Base-by-base conservation (phyloP, 169 alveolate genomes). In the Blepharisma undulans region DNA sequence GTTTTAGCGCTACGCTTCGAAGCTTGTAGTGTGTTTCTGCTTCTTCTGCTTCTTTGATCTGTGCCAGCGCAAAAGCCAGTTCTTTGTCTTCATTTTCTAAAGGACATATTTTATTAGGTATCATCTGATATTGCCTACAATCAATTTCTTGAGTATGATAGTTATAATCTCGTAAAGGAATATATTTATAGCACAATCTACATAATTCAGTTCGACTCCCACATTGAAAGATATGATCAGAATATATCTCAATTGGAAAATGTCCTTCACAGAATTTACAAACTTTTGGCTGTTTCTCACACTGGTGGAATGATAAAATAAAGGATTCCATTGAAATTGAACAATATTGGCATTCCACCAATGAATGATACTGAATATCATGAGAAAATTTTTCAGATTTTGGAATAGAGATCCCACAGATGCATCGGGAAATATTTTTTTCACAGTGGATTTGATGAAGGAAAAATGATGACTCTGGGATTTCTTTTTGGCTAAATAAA, bases 211-310 rank as follows among this genome's bases (percentile, higher is more conserved):
- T 82, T 59, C 89, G 72, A 4, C 78, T 36, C 10, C 78, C 25
- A 60, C 89, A 82, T 82, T 59, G 72, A 48, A 21, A 48, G 60
- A 82, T 22, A n/a, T 82, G 89, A 27, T 82, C 89, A 32, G 89
- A 34, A 60, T 32, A 82, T 72, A 32, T 72, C 2, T 82, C 89
- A 22, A 22, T 19, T 25, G 89, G 89, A 48, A 82, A 48, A 27
- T 82, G 33, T 18, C 61, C 89, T 36, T 82, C 76, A 30, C 89
- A 82, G 76, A 82, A 82, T 60, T 82, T 72, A n/a, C 89, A 82
- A 25, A 59, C 29, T 60, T 82, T 82, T 7, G 89, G 89, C 29
- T 22, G 27, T 22, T 22, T 36, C 60, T 72, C 76, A 60, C 89
- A 82, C 7, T 82, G 76, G 76, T 82, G 89, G 18, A 59, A 22